Percentiles rank a stretch among this genome's conserved stretches.
These are phyloP conservation scores for Suhomyces yuchorum DNA, from an alignment of 1,139 yeast species.

Conservation along the genomic window DNA sequence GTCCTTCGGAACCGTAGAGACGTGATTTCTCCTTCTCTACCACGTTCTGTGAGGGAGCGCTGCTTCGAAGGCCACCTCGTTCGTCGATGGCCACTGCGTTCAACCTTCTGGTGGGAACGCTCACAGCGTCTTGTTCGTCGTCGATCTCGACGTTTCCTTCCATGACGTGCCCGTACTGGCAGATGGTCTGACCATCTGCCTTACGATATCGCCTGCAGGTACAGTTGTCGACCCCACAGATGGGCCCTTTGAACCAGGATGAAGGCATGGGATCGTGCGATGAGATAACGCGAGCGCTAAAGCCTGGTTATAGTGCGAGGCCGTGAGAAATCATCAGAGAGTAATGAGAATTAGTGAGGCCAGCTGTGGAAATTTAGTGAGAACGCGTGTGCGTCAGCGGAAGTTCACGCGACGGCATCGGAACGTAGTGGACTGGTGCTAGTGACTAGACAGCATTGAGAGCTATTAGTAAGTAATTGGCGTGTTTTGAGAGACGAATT, in stretches of 20 bases:
- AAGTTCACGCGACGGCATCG: too few species aligned
- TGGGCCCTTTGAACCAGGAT: slow-evolving; percentile 66
- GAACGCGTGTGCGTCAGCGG: too few species aligned
- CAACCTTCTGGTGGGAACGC: slow-evolving; percentile 55
- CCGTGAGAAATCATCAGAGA: background rate
- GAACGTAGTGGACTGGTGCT: too few species aligned
- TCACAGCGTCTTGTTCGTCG: slow-evolving; percentile 66
- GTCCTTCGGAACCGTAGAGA: slow-evolving; percentile 58
- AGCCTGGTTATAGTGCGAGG: too few species aligned
- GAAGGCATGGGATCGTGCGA: slow-evolving; percentile 19
- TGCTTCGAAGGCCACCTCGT: slow-evolving; percentile 16
- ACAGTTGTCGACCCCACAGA: slow-evolving; percentile 91
- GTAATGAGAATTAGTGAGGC: too few species aligned
- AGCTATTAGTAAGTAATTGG: too few species aligned
- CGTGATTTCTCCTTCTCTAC: slow-evolving; percentile 4
- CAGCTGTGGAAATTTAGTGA: too few species aligned
- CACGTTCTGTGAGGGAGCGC: slow-evolving; percentile 10
- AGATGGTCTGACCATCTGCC: slow-evolving; percentile 75
- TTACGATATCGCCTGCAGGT: slow-evolving; percentile 72
- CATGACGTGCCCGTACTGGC: slow-evolving; percentile 88
- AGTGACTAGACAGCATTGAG: too few species aligned
- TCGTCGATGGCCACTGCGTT: slow-evolving; percentile 35
- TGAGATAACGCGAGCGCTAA: slow-evolving; percentile 1
- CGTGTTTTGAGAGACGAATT: too few species aligned
- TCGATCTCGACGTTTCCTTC: slow-evolving; percentile 78